Evolutionary conservation across 2,329 filamentous ascomycete species (phyloP).

Genomic region (Colletotrichum sansevieriae): DNA sequence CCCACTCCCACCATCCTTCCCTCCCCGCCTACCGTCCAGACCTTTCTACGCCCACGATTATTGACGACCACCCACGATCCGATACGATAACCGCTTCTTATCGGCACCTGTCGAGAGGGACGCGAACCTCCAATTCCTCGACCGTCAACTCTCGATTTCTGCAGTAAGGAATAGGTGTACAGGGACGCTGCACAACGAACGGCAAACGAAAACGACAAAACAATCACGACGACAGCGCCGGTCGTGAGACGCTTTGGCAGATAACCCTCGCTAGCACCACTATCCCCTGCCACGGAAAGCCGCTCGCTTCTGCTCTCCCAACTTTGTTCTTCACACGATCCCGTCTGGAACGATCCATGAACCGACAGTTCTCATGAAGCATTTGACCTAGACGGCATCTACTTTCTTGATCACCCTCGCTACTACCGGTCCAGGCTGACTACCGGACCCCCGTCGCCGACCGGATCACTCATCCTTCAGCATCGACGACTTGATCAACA

Average conservation of each 20-base stretch:
- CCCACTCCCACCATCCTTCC: slow-evolving; percentile 18
- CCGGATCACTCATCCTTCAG: slow-evolving; percentile 4
- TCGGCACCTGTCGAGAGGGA: slow-evolving; percentile 36
- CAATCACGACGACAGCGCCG: slow-evolving; percentile 13
- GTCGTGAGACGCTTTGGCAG: slow-evolving; percentile 16
- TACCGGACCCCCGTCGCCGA: slow-evolving; percentile 10
- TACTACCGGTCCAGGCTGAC: slow-evolving; percentile 14
- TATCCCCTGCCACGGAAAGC: slow-evolving; percentile 34
- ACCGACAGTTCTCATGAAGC: slow-evolving; percentile 26
- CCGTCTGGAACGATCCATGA: slow-evolving; percentile 35
- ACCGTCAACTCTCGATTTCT: slow-evolving; percentile 15
- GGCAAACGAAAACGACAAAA: slow-evolving; percentile 1
- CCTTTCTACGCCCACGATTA: slow-evolving; percentile 23
- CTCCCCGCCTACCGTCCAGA: slow-evolving; percentile 27
- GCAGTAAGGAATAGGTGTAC: background rate
- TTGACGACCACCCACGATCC: slow-evolving; percentile 22
- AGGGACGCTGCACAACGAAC: background rate
- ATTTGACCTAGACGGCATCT: slow-evolving; percentile 34
- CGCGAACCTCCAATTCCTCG: slow-evolving; percentile 19
- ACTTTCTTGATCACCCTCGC: slow-evolving; percentile 15
- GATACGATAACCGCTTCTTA: slow-evolving; percentile 20
- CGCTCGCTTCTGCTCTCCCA: slow-evolving; percentile 7
- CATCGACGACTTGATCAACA: slow-evolving; percentile 32
- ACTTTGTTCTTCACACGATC: slow-evolving; percentile 12
- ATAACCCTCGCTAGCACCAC: slow-evolving; percentile 37